Base-by-base conservation (phyloP, 192 early-diverging fungal species). In the Phycomyces nitens region DNA sequence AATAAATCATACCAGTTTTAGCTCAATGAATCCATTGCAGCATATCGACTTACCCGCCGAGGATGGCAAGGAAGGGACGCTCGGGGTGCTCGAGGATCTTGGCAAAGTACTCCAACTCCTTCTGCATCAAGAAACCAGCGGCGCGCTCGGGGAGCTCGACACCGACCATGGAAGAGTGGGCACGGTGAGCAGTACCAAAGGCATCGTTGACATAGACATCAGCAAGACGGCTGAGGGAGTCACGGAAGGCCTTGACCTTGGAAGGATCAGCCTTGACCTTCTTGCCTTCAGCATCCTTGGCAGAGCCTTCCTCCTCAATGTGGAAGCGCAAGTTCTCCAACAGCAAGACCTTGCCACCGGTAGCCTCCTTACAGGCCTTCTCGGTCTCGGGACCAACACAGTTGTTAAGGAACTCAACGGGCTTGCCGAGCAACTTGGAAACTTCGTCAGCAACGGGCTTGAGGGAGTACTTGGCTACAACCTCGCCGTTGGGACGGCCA, bases 181-280 rank as follows among this genome's bases (percentile, higher is more conserved):
- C 94, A 65, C 97, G 92, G 81, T 99, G 97, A 60, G 97, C 95
- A 16, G 97, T 99, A 56, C 97, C 97, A 76, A 99, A 99, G 22
- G 97, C 97, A 74, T 99, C 97, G 84, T 99, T 99, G 61, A 99
- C 84, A 71, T 96, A 99, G 34, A 99, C 75, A 79, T 99, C 95
- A 44, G 93, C 97, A 44, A 99, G 84, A 70, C 86, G 92, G 62
- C 92, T 88, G 63, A 99, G 85, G 43, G 94, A 95, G n/a, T 69
- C 85, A 56, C 95, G 87, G 91, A 99, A 99, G 71, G 76, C 81
- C 34, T 87, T 76, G 68, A 99, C 86, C 54, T 82, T 85, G n/a
- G 82, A 86, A 52, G 89, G 74, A 44, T 75, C 69, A 43, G 97
- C 97, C 88, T 95, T 97, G 77, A 83, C 85, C 78, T 89, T 97